Evolutionary conservation across 768 basidiomycete species (phyloP), one percentile per base, ranked within the genome.

Genomic region (Myochromella boudieri): DNA sequence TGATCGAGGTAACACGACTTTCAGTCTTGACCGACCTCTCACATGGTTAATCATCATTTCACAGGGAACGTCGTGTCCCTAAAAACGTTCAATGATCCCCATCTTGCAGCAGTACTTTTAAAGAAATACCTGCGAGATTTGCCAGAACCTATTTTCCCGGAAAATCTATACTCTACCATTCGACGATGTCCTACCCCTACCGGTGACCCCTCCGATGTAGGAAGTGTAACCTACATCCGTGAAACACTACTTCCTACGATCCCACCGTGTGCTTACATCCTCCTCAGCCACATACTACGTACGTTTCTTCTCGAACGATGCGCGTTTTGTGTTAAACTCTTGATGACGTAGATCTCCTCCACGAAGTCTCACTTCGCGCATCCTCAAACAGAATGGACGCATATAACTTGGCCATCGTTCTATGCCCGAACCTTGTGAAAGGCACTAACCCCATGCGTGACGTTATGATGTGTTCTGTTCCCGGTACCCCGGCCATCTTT

Each of bases 51-150:
- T n/a, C 14, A 34, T n/a, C 33, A n/a, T 6, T n/a, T 5, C 14
- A 34, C 33, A 87, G 87, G 87, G 10, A 80, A 91, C 51, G 82
- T 91, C 1, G 85, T 94, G 8, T 88, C 87, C 1, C 66, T 94
- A 33, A 69, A 80, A n/a, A 83, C 74, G 1, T 92, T 88, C 57
- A 76, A 74, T 0, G 90, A 92, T 56, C 84, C 88, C 5, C 77
- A 89, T 63, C 75, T 94, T 1, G 87, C 89, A 3, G 89, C 91
- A 7, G 91, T 93, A 1, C 72, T 94, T 27, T 67, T 94, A 44
- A 93, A 94, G 70, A 91, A 90, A 60, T 92, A 87, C 60, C 67
- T 94, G 20, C 79, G 88, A 28, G 88, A 91, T 62, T 70, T 94
- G 1, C 88, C 89, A 1, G 75, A 80, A 41, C 86, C 91, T 3